Evolutionary conservation across 805 yeast species (phyloP).

Genomic region (Pichia membranifaciens): DNA sequence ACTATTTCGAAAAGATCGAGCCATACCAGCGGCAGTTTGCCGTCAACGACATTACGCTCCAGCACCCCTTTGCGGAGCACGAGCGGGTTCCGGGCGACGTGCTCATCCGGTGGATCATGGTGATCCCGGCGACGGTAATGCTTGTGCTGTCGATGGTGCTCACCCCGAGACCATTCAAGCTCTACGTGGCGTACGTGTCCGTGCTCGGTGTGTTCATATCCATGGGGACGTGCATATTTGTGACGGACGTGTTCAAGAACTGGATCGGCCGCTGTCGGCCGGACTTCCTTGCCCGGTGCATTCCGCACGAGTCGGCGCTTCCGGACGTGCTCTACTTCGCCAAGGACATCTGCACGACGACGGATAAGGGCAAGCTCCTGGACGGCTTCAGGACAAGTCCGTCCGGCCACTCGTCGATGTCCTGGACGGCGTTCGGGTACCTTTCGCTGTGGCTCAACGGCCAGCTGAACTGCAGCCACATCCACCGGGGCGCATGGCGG

Average conservation of each 20-base stretch:
- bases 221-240: constrained; percentile 49
- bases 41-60: constrained; percentile 67
- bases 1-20: constrained; percentile 26
- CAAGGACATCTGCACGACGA: constrained; percentile 59
- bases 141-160: constrained; percentile 26
- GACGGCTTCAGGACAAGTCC: constrained; percentile 84
- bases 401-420: constrained; percentile 70
- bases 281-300: constrained; percentile 82
- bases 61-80: constrained; percentile 71
- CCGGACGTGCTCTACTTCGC: constrained; percentile 50
- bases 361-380: constrained; percentile 35
- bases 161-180: constrained; percentile 46
- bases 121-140: constrained; percentile 44
- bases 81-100: constrained; percentile 62
- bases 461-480: constrained; percentile 40
- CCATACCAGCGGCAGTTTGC: constrained; percentile 80
- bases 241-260: constrained; percentile 72
- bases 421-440: constrained; percentile 64
- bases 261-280: constrained; percentile 91
- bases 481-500: constrained; percentile 57
- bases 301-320: constrained; percentile 58
- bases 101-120: constrained; percentile 48
- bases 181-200: constrained; percentile 58
- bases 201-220: constrained; percentile 61
- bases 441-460: constrained; percentile 62